phyloP scores from a whole-genome alignment of 129 eudicot genomes.

The Flaveria ramosissima region DNA sequence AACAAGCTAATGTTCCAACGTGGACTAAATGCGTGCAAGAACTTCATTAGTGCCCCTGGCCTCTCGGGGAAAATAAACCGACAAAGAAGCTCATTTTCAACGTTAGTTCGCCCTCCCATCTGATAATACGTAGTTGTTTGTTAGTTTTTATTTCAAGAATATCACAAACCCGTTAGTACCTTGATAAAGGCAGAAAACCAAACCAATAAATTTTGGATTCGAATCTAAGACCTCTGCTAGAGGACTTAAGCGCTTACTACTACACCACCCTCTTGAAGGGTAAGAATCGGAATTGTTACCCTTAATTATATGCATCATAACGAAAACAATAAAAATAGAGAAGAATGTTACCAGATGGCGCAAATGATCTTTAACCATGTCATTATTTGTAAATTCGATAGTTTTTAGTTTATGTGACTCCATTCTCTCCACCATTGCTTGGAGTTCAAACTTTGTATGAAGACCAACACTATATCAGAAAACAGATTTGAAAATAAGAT shows the following conservation, averaged over 20 bases:
- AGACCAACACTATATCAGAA: conserved; percentile 83
- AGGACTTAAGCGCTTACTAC: too few relatives aligned
- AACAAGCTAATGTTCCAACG: conserved; percentile 95
- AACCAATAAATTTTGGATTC: too few relatives aligned
- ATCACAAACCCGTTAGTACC: too few relatives aligned
- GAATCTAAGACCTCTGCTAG: too few relatives aligned
- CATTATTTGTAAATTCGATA: conserved; percentile 74
- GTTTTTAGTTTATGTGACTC: conserved; percentile 72
- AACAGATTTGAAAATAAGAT: neutral
- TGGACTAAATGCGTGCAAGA: conserved; percentile 85
- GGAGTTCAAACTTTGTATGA: conserved; percentile 78
- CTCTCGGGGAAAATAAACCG: conserved; percentile 92
- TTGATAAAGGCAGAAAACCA: too few relatives aligned
- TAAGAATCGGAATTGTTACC: too few relatives aligned
- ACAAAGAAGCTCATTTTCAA: conserved; percentile 80
- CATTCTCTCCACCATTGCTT: conserved; percentile 81
- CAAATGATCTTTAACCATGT: conserved; percentile 94
- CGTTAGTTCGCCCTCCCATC: conserved; percentile 90
- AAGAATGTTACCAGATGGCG: conserved; percentile 76
- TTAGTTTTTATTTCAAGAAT: neutral
- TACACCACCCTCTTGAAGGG: too few relatives aligned
- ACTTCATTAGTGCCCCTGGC: conserved; percentile 94
- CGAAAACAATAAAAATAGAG: neutral
- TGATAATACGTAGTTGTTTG: conserved; percentile 34
- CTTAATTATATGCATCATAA: neutral